Percentiles rank a stretch among this genome's conserved stretches.
These are phyloP conservation scores for Diplodia sapinea DNA, from an alignment of 2,329 filamentous ascomycete genomes.

Conservation along the genomic window DNA sequence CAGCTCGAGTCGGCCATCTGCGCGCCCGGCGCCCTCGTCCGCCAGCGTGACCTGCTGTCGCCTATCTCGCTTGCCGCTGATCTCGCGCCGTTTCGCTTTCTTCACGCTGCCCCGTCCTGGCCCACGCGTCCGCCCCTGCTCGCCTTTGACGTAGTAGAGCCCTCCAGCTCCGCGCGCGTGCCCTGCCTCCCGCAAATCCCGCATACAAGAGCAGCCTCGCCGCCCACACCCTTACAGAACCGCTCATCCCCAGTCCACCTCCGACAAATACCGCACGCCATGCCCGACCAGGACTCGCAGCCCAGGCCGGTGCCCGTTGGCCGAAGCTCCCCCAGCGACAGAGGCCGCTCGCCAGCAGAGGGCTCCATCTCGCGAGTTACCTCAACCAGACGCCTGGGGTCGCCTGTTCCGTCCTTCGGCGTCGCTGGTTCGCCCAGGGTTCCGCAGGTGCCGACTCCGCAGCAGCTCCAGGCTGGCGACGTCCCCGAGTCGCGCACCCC, in stretches of 20 bases:
- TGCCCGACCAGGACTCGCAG: slow-evolving; percentile 32
- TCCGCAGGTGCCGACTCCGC: slow-evolving; percentile 58
- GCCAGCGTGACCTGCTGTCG: slow-evolving; percentile 30
- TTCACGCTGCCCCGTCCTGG: slow-evolving; percentile 6
- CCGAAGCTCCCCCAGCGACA: slow-evolving; percentile 36
- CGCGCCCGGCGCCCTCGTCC: slow-evolving; percentile 28
- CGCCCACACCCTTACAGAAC: not conserved
- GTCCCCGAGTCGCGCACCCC: slow-evolving; percentile 59
- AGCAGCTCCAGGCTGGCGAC: slow-evolving; percentile 48
- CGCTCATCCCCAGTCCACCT: not conserved
- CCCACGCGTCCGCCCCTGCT: slow-evolving; percentile 7
- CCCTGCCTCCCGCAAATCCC: slow-evolving; percentile 6
- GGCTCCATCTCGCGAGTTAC: slow-evolving; percentile 57
- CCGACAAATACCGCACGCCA: slow-evolving; percentile 28
- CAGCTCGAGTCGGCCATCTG: slow-evolving; percentile 22
- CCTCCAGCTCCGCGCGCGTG: slow-evolving; percentile 6
- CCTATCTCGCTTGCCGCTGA: slow-evolving; percentile 26
- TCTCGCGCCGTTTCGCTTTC: slow-evolving; percentile 20
- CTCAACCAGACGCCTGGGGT: slow-evolving; percentile 62
- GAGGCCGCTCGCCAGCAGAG: slow-evolving; percentile 39
- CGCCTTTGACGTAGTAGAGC: slow-evolving; percentile 20
- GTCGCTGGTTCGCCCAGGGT: slow-evolving; percentile 51
- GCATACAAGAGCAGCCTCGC: slow-evolving; percentile 8
- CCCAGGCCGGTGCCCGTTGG: slow-evolving; percentile 42
- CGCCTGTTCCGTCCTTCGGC: slow-evolving; percentile 60